Evolutionary conservation across 2,329 filamentous ascomycete genomes (phyloP).

Genomic region (Ceratocystis diversiconidia): DNA sequence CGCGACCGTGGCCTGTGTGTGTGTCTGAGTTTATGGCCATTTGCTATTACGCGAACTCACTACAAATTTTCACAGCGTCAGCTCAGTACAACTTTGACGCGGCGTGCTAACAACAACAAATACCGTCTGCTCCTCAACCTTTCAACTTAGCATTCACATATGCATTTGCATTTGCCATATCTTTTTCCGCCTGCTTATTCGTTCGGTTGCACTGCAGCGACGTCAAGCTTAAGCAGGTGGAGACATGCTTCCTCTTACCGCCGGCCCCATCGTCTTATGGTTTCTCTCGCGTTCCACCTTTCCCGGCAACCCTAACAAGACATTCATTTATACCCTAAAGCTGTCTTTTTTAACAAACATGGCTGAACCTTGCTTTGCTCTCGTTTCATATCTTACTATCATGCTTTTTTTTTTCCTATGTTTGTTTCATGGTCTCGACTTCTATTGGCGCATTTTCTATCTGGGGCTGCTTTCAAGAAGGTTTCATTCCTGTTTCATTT

Average conservation of each 20-base stretch:
- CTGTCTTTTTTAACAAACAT: not conserved
- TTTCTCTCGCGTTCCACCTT: too few species aligned
- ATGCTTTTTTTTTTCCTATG: not conserved
- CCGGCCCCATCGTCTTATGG: not conserved
- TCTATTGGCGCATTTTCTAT: not conserved
- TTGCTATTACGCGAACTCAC: not conserved
- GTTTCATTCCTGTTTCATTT: not conserved
- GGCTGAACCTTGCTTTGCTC: not conserved
- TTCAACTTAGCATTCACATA: not conserved
- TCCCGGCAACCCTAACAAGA: not conserved
- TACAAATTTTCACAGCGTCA: too few species aligned
- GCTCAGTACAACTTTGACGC: too few species aligned
- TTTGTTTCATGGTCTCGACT: not conserved
- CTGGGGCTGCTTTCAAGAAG: not conserved
- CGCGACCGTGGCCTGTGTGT: not conserved
- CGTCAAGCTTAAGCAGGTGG: not conserved
- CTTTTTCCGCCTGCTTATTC: not conserved
- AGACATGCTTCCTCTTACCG: not conserved
- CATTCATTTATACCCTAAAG: not conserved
- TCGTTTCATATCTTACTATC: not conserved
- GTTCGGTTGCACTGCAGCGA: constrained; percentile 1
- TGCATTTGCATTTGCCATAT: not conserved
- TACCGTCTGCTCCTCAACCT: not conserved
- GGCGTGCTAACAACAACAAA: too few species aligned
- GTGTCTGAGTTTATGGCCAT: too few species aligned